A percentile compares a stretch with the other conserved stretches of the same genome.
Evolutionary conservation across 768 basidiomycete species (phyloP).

Genomic region (Rickenella mellea): DNA sequence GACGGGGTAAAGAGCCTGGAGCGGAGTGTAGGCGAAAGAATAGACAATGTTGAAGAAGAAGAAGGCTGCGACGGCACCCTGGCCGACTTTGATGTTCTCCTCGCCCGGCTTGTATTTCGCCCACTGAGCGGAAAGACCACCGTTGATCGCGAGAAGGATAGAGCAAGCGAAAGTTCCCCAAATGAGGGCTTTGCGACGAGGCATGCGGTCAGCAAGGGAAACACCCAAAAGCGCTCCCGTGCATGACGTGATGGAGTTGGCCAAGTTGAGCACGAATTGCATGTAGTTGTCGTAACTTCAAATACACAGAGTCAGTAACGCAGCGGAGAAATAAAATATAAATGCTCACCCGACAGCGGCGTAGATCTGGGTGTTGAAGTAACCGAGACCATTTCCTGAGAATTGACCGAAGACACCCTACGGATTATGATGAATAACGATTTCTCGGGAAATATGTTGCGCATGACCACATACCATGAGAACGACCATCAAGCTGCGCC

Average conservation of each 20-base stretch:
- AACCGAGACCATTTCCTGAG: conserved; percentile 47
- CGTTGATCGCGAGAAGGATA: conserved; percentile 12
- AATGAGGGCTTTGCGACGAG: conserved; percentile 21
- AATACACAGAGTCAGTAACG: background rate
- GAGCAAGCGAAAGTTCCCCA: conserved; percentile 19
- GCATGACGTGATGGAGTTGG: conserved; percentile 20
- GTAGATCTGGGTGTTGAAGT: conserved; percentile 21
- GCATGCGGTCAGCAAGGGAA: conserved; percentile 19
- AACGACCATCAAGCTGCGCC: conserved; percentile 37
- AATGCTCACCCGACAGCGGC: conserved; percentile 8
- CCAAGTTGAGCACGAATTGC: conserved; percentile 25
- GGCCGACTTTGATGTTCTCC: conserved; percentile 15
- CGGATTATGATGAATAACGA: background rate
- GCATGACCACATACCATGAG: conserved; percentile 25
- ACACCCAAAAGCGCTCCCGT: conserved; percentile 22
- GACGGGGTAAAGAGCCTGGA: conserved; percentile 48
- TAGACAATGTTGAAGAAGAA: conserved; percentile 46
- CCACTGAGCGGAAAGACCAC: conserved; percentile 27
- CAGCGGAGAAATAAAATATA: background rate
- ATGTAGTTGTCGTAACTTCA: conserved; percentile 11
- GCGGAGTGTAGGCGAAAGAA: conserved; percentile 47
- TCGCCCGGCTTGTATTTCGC: conserved; percentile 21
- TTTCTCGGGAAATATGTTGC: conserved; percentile 11
- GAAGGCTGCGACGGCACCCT: conserved; percentile 21
- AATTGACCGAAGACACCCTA: conserved; percentile 45